Evolutionary conservation across 2,329 filamentous ascomycete species (phyloP), one percentile per base, ranked within the genome.

Genomic region (Fusarium udum): DNA sequence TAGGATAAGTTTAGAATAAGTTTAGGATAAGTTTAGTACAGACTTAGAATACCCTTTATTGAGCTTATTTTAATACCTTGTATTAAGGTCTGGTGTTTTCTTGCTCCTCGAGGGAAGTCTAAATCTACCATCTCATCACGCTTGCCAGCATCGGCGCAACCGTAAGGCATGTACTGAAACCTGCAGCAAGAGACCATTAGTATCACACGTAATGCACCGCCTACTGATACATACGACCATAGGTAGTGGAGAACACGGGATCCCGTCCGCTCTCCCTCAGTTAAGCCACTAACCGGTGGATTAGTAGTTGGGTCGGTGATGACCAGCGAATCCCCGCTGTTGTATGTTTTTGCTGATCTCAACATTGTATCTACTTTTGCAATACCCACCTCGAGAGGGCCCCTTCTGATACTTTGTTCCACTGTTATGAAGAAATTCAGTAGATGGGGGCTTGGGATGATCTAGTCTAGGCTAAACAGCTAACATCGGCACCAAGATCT

Each of bases 191-290:
- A 22, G 5, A 10, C 8, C 4, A 22, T 28, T 0, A 0, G 5
- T 46, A 28, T 28, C 0, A 3, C 0, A 4, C 0, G 8, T 15
- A 15, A 7, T 46, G 1, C 9, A 4, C 1, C 0, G 0, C 7
- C 3, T 0, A 28, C 13, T 5, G 6, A 13, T 22, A 46, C 43
- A 46, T 46, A 28, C 43, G 43, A 22, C 43, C 43, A 46, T 15
- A 46, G 43, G 43, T 46, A 46, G 43, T 46, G 43, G 11, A 22
- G 26, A 46, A 14, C 43, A 46, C 43, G 43, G 43, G 43, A 46
- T 46, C 43, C 43, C 43, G 43, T 46, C 26, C 26, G 43, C 43
- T 46, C 43, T 46, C 43, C 43, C 26, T 3, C 28, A 28, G 43
- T 28, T 28, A 46, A 46, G 43, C 43, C 43, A 28, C 43, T 46